phyloP scores from a whole-genome alignment of 2,329 filamentous ascomycete genomes.

The Calonectria pteridis region DNA sequence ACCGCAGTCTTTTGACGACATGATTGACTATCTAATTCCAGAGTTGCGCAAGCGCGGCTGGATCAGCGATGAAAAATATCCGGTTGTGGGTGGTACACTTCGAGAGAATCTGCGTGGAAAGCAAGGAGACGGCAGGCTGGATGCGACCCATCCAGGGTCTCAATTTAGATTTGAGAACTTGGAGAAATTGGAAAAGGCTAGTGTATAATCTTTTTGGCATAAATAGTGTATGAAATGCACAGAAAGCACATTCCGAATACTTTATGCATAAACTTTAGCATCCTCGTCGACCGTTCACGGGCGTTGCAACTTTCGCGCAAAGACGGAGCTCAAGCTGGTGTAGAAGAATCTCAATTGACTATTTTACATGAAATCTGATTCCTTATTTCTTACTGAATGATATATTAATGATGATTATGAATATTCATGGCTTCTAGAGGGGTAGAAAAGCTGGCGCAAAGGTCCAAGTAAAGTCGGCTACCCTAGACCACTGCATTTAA shows the following conservation, averaged over 20 bases:
- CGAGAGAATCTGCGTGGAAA: conserved; percentile 13
- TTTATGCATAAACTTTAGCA: neutral
- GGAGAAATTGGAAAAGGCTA: neutral
- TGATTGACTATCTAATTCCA: conserved; percentile 27
- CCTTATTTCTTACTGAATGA: neutral
- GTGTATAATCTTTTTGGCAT: too few relatives aligned
- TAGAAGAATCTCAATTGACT: neutral
- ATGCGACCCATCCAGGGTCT: neutral
- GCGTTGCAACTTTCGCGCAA: neutral
- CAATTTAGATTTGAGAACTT: neutral
- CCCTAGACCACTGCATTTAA: neutral
- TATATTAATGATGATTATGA: neutral
- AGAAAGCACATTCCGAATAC: neutral
- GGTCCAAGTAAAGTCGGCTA: neutral
- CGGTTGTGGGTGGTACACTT: conserved; percentile 1
- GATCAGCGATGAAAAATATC: conserved; percentile 18
- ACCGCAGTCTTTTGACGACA: conserved; percentile 31
- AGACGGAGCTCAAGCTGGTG: neutral
- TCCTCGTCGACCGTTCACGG: rapidly evolving
- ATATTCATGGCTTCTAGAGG: too few relatives aligned
- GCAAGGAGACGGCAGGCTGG: neutral
- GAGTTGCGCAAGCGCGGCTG: conserved; percentile 22
- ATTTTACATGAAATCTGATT: neutral
- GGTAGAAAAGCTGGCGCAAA: too few relatives aligned
- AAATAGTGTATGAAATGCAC: neutral